Evolutionary conservation across 2,329 filamentous ascomycete species (phyloP), one percentile per base, ranked within the genome.

Genomic region (Dactylellina parvicollis): DNA sequence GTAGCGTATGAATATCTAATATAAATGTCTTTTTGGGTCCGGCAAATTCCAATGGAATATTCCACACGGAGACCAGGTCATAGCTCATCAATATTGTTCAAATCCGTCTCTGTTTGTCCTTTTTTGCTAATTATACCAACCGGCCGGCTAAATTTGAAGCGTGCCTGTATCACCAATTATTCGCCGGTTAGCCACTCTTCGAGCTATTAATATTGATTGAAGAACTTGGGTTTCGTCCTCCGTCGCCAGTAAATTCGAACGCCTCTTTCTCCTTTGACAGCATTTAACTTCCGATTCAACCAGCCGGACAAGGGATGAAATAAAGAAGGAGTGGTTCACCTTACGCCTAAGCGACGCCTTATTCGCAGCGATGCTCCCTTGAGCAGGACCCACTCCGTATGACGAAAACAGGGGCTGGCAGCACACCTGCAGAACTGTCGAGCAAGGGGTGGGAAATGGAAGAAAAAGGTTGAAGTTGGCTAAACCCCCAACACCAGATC

Each of bases 271-370:
- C 56, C 47, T 52, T 61, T 47, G 4, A 46, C 12, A 61, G 36
- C 40, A 30, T 36, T 57, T 62, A 62, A 56, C 57, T 44, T 71
- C 66, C 66, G 66, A 52, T 32, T 18, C 30, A 71, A 47, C 66
- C 46, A 26, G 55, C 65, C 30, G 47, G n/a, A 55, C 52, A 34
- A 28, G 34, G 40, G 36, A 60, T 49, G 50, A 64, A 72, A 57
- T 62, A 64, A 65, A 65, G 42, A 44, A n/a, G 54, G 52, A 26
- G 26, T 65, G 67, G 50, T 72, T 72, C 67, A 65, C 64, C 67
- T 72, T 72, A 59, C 67, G 67, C 46, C 65, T 72, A 72, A 72
- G 67, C 67, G 67, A 72, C 67, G 67, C 67, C 67, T 72, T 72
- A 72, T 72, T 72, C 52, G 67, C 59, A 65, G 66, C 55, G 55